phyloP scores from a whole-genome alignment of 1,284 basidiomycete genomes.

The Puccinia coronata region DNA sequence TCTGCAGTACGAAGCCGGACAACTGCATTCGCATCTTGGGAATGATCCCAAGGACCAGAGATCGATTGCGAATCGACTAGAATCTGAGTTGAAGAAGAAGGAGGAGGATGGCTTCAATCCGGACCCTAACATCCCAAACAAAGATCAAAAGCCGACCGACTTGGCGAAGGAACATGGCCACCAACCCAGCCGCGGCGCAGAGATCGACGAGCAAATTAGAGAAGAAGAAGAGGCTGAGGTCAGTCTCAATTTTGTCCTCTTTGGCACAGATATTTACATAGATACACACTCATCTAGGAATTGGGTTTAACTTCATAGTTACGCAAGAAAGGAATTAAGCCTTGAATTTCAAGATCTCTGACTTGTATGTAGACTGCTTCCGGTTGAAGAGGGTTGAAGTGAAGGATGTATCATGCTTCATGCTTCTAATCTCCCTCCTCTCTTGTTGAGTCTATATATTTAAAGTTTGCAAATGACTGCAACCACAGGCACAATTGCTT shows the following conservation, averaged over 20 bases:
- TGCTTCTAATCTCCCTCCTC: no score
- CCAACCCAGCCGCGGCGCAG: constrained; percentile 55
- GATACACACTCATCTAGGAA: neutral
- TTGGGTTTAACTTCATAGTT: constrained; percentile 2
- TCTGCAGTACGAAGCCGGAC: constrained; percentile 17
- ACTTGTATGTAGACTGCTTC: no score
- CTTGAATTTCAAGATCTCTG: neutral
- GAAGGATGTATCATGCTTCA: neutral
- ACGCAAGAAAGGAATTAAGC: constrained; percentile 31
- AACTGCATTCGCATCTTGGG: constrained; percentile 29
- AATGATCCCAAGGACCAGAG: constrained; percentile 42
- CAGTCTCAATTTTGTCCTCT: neutral
- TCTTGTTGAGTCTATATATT: no score
- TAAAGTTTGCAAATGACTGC: no score
- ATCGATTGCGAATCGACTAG: constrained; percentile 47
- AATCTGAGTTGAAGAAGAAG: constrained; percentile 38
- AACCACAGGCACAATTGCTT: no score
- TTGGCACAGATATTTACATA: no score
- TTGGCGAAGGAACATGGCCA: constrained; percentile 54
- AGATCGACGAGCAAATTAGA: constrained; percentile 57
- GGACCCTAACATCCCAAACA: constrained; percentile 42
- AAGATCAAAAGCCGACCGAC: constrained; percentile 37
- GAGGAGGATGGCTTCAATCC: constrained; percentile 2
- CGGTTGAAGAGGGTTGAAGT: neutral
- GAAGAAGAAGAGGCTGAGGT: constrained; percentile 53